Percentiles rank a stretch among this genome's conserved stretches.
These are phyloP conservation scores for Nakaseomyces sp. DNA, from an alignment of 1,139 yeast genomes.

Conservation along the genomic window DNA sequence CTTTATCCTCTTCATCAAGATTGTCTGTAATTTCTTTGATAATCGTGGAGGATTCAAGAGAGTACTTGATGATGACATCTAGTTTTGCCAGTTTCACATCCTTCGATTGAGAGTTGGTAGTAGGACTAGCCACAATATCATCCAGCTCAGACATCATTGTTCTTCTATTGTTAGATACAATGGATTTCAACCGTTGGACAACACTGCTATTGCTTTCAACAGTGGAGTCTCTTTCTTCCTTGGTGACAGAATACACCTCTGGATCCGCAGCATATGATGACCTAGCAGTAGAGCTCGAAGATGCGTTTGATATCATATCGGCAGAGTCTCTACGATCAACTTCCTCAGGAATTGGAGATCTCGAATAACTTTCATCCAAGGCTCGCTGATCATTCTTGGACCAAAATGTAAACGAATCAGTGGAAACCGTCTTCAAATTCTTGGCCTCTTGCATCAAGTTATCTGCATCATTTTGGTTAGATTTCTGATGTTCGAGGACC, in stretches of 20 bases:
- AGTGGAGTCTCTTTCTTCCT: not conserved
- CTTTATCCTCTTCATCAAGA: conserved; percentile 6
- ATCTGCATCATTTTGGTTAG: not conserved
- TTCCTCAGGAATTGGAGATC: not conserved
- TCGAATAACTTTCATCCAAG: not conserved
- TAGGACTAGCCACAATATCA: not conserved
- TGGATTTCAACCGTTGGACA: not conserved
- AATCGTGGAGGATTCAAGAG: conserved; percentile 21
- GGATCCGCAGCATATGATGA: not conserved
- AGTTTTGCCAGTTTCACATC: conserved; percentile 8
- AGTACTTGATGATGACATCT: conserved; percentile 21
- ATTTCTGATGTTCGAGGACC: not conserved
- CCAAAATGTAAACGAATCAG: conserved; percentile 3
- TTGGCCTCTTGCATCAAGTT: not conserved
- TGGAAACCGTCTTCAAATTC: not conserved
- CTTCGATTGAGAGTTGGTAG: not conserved
- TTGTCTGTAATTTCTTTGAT: conserved; percentile 16
- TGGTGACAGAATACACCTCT: not conserved
- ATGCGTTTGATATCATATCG: not conserved
- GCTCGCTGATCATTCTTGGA: conserved; percentile 1
- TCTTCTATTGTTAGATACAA: not conserved
- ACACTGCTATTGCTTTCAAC: not conserved
- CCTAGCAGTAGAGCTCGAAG: not conserved
- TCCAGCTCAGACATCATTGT: not conserved
- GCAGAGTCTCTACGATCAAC: not conserved